Evolutionary conservation across 1,284 basidiomycete species (phyloP).

Genomic region (Macrocystidia cucumis): DNA sequence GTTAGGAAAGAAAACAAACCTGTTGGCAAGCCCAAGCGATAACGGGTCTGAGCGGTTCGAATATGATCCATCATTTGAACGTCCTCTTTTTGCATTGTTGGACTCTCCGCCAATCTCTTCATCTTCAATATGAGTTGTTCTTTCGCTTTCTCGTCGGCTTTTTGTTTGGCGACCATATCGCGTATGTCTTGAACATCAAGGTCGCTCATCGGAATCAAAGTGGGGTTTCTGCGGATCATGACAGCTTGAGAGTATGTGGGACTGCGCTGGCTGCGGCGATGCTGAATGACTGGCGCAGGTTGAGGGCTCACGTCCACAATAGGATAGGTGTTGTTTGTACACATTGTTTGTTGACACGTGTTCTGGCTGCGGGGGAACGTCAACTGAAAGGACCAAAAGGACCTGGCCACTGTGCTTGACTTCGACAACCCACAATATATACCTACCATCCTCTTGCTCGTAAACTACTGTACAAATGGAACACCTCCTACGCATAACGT

Average conservation of each 20-base stretch:
- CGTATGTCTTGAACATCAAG: constrained; percentile 69
- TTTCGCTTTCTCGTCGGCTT: constrained; percentile 30
- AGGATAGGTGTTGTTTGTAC: too few relatives aligned
- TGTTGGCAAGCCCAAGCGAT: constrained; percentile 31
- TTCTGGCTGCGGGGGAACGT: too few relatives aligned
- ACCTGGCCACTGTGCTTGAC: too few relatives aligned
- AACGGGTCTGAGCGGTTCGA: constrained; percentile 16
- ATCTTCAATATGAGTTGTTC: constrained; percentile 33
- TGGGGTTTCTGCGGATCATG: constrained; percentile 73
- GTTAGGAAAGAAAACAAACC: constrained; percentile 16
- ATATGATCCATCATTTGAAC: constrained; percentile 31
- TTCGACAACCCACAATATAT: too few relatives aligned
- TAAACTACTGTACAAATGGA: too few relatives aligned
- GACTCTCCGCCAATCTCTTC: constrained; percentile 35
- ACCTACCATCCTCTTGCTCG: too few relatives aligned
- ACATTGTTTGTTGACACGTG: too few relatives aligned
- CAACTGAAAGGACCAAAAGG: too few relatives aligned
- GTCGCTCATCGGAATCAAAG: constrained; percentile 66
- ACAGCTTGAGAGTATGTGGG: too few relatives aligned
- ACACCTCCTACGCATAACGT: constrained; percentile 49
- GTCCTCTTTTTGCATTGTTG: constrained; percentile 29
- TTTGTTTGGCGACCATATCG: constrained; percentile 49
- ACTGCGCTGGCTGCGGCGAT: too few relatives aligned
- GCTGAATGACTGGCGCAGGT: too few relatives aligned
- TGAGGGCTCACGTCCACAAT: too few relatives aligned